Conservation (phyloP, 2,329 filamentous ascomycete species). For the Sporothrix luriei region DNA sequence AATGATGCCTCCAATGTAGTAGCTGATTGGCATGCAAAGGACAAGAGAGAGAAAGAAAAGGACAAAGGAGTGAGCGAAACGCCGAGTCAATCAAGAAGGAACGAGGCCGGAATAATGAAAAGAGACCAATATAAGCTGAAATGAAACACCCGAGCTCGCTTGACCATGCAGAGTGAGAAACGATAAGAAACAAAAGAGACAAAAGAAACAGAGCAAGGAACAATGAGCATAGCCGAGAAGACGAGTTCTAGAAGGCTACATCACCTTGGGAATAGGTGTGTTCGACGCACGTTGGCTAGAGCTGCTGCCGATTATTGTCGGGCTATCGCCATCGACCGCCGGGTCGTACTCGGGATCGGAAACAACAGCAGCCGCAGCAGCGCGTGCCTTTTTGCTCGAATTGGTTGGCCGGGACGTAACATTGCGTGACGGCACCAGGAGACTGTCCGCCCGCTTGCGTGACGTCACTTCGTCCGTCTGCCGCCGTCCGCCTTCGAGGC, state of each 20-base stretch:
- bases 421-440: conserved; percentile 33
- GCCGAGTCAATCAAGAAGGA: neutral
- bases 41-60: neutral
- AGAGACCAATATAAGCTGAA: neutral
- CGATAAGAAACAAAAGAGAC: too few relatives aligned
- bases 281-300: conserved; percentile 40
- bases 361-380: neutral
- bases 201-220: neutral
- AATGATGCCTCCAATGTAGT: neutral
- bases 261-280: conserved; percentile 41
- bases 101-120: neutral
- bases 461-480: conserved; percentile 30
- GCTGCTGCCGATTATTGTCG: conserved; percentile 47
- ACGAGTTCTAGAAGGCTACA: conserved; percentile 35
- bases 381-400: conserved; percentile 6
- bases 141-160: neutral
- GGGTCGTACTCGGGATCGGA: conserved; percentile 48
- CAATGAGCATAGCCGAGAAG: neutral
- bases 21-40: neutral
- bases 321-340: conserved; percentile 49
- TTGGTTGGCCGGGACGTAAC: neutral
- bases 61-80: conserved; percentile 13
- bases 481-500: conserved; percentile 18
- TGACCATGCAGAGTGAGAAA: neutral
- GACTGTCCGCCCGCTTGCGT: conserved; percentile 13